These are phyloP conservation scores for Trypanosoma scelopori DNA, from an alignment of 208 protist species.

Conservation along the genomic window DNA sequence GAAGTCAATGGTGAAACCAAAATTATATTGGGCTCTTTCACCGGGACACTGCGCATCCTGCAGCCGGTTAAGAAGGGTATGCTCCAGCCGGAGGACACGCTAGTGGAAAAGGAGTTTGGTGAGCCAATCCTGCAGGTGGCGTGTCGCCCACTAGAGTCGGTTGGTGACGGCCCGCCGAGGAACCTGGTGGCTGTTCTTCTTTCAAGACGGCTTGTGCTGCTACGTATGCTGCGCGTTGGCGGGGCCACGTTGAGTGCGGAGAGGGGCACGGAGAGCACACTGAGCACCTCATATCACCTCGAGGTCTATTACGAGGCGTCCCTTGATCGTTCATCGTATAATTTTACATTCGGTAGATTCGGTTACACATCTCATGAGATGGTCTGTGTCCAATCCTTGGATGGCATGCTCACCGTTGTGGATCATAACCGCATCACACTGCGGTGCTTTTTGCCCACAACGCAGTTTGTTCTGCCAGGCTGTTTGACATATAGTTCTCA, in stretches of 20 bases:
- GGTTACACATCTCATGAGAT: slow-evolving; percentile 68
- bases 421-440: slow-evolving; percentile 85
- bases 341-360: slow-evolving; percentile 82
- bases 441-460: slow-evolving; percentile 61
- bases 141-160: slow-evolving; percentile 68
- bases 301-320: slow-evolving; percentile 49
- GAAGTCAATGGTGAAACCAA: slow-evolving; percentile 35
- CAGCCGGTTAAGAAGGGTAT: slow-evolving; percentile 55
- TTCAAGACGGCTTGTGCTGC: slow-evolving; percentile 68
- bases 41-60: slow-evolving; percentile 83
- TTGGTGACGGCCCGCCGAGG: slow-evolving; percentile 22
- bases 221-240: slow-evolving; percentile 34
- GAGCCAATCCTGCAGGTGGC: slow-evolving; percentile 88
- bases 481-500: slow-evolving; percentile 58
- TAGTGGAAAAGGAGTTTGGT: slow-evolving; percentile 84
- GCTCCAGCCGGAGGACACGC: slow-evolving; percentile 63
- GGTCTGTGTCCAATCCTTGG: slow-evolving; percentile 92
- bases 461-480: slow-evolving; percentile 81
- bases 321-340: slow-evolving; percentile 72
- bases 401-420: slow-evolving; percentile 83
- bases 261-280: not conserved
- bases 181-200: slow-evolving; percentile 85
- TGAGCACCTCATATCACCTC: slow-evolving; percentile 44
- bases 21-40: slow-evolving; percentile 85
- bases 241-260: slow-evolving; percentile 2